Evolutionary conservation across 2,329 filamentous ascomycete species (phyloP).

Genomic region (Corinectria fuckeliana): DNA sequence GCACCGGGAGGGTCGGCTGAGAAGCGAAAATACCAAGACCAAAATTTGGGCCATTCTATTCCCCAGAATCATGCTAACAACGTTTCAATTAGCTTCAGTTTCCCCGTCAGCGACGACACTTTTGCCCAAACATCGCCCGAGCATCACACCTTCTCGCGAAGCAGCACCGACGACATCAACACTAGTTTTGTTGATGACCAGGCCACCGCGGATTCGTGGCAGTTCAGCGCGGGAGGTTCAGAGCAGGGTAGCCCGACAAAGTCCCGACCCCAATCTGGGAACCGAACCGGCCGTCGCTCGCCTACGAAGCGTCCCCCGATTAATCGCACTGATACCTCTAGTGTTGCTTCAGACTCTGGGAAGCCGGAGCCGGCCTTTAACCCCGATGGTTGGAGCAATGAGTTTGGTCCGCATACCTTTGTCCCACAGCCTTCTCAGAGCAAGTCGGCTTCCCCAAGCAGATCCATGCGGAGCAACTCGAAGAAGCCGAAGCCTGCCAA

Average conservation of each 20-base stretch:
- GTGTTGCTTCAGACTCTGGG: slow-evolving; percentile 28
- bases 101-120: slow-evolving; percentile 52
- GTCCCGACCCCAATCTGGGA: slow-evolving; percentile 47
- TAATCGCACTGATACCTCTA: slow-evolving; percentile 31
- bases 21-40: slow-evolving; percentile 16
- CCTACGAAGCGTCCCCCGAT: slow-evolving; percentile 42
- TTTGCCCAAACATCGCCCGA: slow-evolving; percentile 46
- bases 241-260: slow-evolving; percentile 37
- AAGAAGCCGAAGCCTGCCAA: slow-evolving; percentile 68
- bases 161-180: slow-evolving; percentile 66
- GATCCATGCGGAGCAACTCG: slow-evolving; percentile 52
- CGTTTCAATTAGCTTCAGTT: slow-evolving; percentile 56
- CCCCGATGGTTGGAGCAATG: slow-evolving; percentile 59
- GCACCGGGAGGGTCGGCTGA: slow-evolving; percentile 22
- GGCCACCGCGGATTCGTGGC: slow-evolving; percentile 49
- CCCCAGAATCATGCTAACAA: slow-evolving; percentile 35
- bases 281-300: slow-evolving; percentile 50
- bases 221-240: slow-evolving; percentile 59
- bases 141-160: slow-evolving; percentile 52
- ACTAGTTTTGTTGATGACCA: slow-evolving; percentile 64
- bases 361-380: slow-evolving; percentile 51
- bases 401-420: slow-evolving; percentile 63
- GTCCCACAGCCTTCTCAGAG: slow-evolving; percentile 51
- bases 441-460: slow-evolving; percentile 53
- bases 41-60: neutral